Evolutionary conservation across 176 grass and related monocot species (phyloP).

Genomic region (Carex cristatella): DNA sequence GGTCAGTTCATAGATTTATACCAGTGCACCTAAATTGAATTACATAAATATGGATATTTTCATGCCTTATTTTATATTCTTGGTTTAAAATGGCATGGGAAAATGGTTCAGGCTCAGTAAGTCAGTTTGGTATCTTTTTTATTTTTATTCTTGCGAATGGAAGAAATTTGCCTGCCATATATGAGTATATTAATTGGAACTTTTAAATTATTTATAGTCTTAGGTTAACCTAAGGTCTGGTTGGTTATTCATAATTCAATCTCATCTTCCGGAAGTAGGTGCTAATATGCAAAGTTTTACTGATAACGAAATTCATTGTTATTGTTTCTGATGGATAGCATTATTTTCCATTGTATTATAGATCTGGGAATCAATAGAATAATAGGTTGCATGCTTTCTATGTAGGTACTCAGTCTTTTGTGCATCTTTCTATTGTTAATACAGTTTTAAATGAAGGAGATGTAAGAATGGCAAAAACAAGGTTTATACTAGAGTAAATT

Average conservation of each 20-base stretch:
- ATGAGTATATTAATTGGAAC: background rate
- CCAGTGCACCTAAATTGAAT: slow-evolving; percentile 29
- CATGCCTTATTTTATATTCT: background rate
- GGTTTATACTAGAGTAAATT: background rate
- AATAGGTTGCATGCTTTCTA: background rate
- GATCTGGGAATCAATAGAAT: background rate
- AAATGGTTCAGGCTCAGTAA: background rate
- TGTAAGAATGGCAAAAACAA: background rate
- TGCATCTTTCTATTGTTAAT: background rate
- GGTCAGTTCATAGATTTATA: slow-evolving; percentile 41
- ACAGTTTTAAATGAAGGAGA: background rate
- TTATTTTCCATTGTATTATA: background rate
- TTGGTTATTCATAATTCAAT: background rate
- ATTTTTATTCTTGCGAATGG: background rate
- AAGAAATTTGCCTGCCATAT: background rate
- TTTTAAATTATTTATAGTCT: background rate
- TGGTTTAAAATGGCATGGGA: background rate
- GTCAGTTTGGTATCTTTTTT: background rate
- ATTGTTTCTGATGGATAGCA: background rate
- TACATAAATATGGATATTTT: slow-evolving; percentile 6
- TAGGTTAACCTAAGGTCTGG: background rate
- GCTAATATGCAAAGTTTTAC: background rate
- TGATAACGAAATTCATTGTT: background rate
- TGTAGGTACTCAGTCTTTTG: background rate
- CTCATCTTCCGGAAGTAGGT: background rate